Evolutionary conservation across 495 filamentous ascomycete genomes (phyloP), one percentile per base, ranked within the genome.

Genomic region (Trichodelitschia bisporula): DNA sequence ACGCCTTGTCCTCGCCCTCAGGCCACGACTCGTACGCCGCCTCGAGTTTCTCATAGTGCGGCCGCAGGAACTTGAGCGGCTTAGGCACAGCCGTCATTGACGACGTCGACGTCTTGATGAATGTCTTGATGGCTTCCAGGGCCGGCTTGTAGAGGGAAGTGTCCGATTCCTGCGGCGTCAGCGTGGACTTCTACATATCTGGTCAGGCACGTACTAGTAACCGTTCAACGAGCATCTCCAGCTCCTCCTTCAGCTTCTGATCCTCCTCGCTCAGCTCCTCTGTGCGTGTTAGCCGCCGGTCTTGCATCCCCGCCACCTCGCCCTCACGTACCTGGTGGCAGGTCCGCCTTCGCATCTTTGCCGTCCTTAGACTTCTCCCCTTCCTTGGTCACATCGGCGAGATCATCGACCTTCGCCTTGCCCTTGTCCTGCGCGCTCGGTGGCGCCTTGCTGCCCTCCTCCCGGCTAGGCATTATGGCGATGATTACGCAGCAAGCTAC

Each of bases 41-140:
- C 15, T 72, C 72, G 46, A 99, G 59, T 19, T 72, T 66, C 55
- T 78, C 72, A 48, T 91, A 95, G 48, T 99, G 82, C 31, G 86
- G 86, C 51, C 89, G 66, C 32, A 99, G 66, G 51, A 99, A 95
- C 51, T 99, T 99, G 33, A 99, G 66, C 23, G 86, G 86, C 56
- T 95, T 95, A 1, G 86, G 86, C 33, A 99, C 84, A 24, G 86
- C 86, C 13, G 86, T 99, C 86, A 99, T 95, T 8, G 86, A 99
- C 23, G 78, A 90, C 25, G 86, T 99, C 24, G 86, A 91, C 24
- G 89, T 99, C 56, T 90, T 93, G 57, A 99, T 99, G 44, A 75
- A 86, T 43, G 66, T 76, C 58, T 90, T 92, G 64, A 99, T 93
- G 32, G 78, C 70, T 47, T 93, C 80, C 39, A 99, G 58, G 25